Conservation (phyloP, 768 basidiomycete genomes). For the Panaeolus papilionaceus region DNA sequence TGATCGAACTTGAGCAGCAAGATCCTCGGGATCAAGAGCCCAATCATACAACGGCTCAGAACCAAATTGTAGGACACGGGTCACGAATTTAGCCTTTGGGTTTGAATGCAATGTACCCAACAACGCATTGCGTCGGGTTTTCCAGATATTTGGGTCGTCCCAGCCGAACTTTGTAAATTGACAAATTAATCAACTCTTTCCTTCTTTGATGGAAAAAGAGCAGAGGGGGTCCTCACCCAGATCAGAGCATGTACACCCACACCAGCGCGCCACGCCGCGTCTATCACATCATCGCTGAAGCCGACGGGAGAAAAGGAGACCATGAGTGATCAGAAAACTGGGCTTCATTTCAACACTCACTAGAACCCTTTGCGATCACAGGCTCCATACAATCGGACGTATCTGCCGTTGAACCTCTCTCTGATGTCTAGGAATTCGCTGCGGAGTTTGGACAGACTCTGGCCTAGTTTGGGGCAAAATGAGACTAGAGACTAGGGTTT, state of each 20-base stretch:
- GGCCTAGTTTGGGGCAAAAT: constrained; percentile 47
- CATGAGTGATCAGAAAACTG: constrained; percentile 9
- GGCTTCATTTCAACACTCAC: constrained; percentile 33
- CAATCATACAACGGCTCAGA: constrained; percentile 72
- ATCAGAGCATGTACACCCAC: constrained; percentile 77
- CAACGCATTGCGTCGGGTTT: constrained; percentile 56
- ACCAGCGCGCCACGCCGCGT: constrained; percentile 72
- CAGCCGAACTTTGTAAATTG: constrained; percentile 51
- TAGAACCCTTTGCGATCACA: constrained; percentile 55
- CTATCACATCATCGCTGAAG: constrained; percentile 59
- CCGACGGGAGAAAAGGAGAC: not conserved
- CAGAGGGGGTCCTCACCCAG: constrained; percentile 54
- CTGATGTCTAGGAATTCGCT: constrained; percentile 67
- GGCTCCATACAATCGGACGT: constrained; percentile 62
- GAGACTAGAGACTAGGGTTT: constrained; percentile 14
- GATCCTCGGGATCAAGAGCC: constrained; percentile 53
- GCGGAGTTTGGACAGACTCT: constrained; percentile 54
- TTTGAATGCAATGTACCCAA: constrained; percentile 61
- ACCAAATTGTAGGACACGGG: constrained; percentile 71
- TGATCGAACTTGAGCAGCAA: constrained; percentile 55
- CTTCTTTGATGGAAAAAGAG: constrained; percentile 3
- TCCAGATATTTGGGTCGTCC: constrained; percentile 55
- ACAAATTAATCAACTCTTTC: constrained; percentile 13
- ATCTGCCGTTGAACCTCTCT: constrained; percentile 64
- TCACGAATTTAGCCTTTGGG: constrained; percentile 67